Evolutionary conservation across 192 early-diverging fungal genomes (phyloP), one percentile per base, ranked within the genome.

Genomic region (Nowakowskiella sp.): DNA sequence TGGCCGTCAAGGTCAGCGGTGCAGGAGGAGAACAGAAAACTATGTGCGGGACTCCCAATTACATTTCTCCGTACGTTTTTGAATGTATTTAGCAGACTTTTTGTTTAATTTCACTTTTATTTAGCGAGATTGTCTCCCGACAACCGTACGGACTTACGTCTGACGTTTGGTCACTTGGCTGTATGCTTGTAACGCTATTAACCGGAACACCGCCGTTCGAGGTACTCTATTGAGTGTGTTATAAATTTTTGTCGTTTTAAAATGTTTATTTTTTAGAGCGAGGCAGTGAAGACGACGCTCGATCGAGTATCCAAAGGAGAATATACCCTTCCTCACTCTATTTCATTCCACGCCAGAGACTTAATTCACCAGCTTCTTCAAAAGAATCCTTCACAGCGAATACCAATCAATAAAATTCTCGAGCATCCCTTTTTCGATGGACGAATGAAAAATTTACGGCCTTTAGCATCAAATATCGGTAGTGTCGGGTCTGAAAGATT

Each of bases 111-210:
- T 19, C 0, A 24, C 31, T 24, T 9, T 36, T 2, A 31, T 16
- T 19, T 42, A 77, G 75, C 2, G 87, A 89, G 58, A 85, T 88
- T 16, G 69, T 88, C 1, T 74, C 81, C 6, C 68, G 81, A 13
- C 71, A 71, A 49, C 81, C 87, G 13, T 86, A 89, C 57, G 83
- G 87, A 1, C 65, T 84, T 0, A 60, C 79, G 3, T 76, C 84
- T 0, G 87, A 89, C 53, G 67, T 86, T 6, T 89, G 87, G 87
- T 85, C 87, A 0, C 63, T 89, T 0, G 87, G 87, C 1, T 89
- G 87, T 43, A 62, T 89, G 51, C 55, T 89, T 24, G 80, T 85
- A 1, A 86, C 87, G 1, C 58, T 89, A 31, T 58, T 89, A 31
- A 86, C 82, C 0, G 87, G 87, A 7, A 55, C 57, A 24, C 83